Base-by-base conservation (phyloP, 345 rosid species). In the Nasturtium officinale region DNA sequence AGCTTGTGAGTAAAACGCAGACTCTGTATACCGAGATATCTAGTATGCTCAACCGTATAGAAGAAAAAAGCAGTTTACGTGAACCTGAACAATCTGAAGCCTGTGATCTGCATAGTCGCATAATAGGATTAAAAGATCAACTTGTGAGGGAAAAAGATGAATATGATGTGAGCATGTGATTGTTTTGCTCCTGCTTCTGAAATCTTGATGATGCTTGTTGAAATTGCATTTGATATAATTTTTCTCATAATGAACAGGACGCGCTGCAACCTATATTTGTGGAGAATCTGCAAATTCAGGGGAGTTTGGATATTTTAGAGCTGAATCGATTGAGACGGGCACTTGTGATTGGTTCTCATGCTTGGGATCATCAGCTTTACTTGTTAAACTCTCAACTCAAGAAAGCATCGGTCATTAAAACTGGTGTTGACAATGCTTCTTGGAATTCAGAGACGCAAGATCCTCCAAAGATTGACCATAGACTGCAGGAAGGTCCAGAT, bases 331-430 rank as follows among this genome's bases (percentile, higher is more conserved):
- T 87, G 75, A 88, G 91, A 64, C 86, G 82, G 26, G 83, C 90
- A 53, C 89, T 96, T 61, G 73, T 92, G 73, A 82, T 89, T 70
- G 85, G 85, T 59, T 82, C 91, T 18, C 85, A 84, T 78, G 91
- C 86, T 72, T 96, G 98, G 99, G 88, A 87, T 74, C 82, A 78
- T 35, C 93, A 81, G 78, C 91, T 96, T 43, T 79, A 77, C 83
- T 82, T 88, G 35, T 75, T 96, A 69, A 82, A 87, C 71, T 77
- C 89, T 53, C 85, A 83, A 43, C 87, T 92, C 65, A 81, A 79
- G 65, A 84, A 84, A 67, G 81, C 76, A 57, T 79, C 77, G 20
- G 68, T 20, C 45, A 72, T 78, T 57, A 79, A 82, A 81, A 62
- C 78, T 59, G 53, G 71, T 32, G 80, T 77, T 40, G 83, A 51